Evolutionary conservation across 495 filamentous ascomycete species (phyloP), one percentile per base, ranked within the genome.

Genomic region (Lindgomyces ingoldianus): DNA sequence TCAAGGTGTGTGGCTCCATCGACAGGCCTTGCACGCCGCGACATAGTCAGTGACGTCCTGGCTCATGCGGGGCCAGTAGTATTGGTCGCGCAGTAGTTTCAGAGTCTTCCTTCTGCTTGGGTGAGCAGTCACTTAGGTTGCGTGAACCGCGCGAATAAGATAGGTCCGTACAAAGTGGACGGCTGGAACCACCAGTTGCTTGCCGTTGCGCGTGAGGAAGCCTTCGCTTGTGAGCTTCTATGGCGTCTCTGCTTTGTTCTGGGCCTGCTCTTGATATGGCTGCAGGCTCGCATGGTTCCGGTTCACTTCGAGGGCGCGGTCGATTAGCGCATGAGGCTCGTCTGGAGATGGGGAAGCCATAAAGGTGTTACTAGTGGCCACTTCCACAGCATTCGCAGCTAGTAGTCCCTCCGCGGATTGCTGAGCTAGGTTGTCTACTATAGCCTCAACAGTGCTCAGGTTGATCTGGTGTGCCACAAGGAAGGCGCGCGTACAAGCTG

Each of bases 1-100:
- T 56, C 60, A 26, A 12, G 25, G 42, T 26, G 57, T n/a, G 27
- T 69, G 61, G 12, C 53, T 65, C 26, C 57, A 39, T 6, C 57
- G 11, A 52, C 51, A 72, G 24, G 22, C 64, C 18, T 46, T 16
- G 51, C 66, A 72, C 27, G 62, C 56, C 16, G 24, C 30, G 19
- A 69, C 39, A 46, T 67, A 67, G 27, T 19, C 4, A 12, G 51
- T 27, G 11, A 69, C 50, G 22, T 70, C 47, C 1, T 36, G 24
- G n/a, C 42, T 55, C n/a, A 72, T 47, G 2, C 44, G 14, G 26
- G 54, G 49, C 27, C 44, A 72, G 25, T 25, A 51, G 52, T 57
- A 72, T 22, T 57, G 44, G 4, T 47, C 44, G 44, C 33, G 33
- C 14, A 39, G 33, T 14, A 39, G 33, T 14, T 39, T 39, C 14